phyloP scores from a whole-genome alignment of 192 early-diverging fungal species.

The Radiomyces spectabilis region DNA sequence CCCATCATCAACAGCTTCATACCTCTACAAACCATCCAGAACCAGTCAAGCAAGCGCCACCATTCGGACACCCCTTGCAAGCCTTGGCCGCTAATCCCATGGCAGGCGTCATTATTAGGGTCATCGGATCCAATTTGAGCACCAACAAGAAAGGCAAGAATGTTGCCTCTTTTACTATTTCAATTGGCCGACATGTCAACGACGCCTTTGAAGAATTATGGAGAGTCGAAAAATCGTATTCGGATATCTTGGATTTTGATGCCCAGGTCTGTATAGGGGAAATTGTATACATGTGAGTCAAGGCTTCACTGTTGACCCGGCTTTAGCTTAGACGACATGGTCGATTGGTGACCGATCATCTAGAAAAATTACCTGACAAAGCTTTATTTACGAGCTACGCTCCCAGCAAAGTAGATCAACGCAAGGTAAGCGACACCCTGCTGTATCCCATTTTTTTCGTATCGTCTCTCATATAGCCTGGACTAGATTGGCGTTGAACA shows the following conservation, averaged over 20 bases:
- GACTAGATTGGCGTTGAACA: conserved; percentile 59
- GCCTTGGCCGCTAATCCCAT: too few relatives aligned
- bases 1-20: too few relatives aligned
- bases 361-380: conserved; percentile 81
- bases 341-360: conserved; percentile 36
- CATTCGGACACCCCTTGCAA: too few relatives aligned
- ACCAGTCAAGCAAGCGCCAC: too few relatives aligned
- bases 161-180: conserved; percentile 51
- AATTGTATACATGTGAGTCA: neutral
- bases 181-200: too few relatives aligned
- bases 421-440: conserved; percentile 41
- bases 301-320: neutral
- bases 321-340: conserved; percentile 11
- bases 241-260: conserved; percentile 80
- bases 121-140: conserved; percentile 51
- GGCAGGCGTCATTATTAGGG: conserved; percentile 19
- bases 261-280: conserved; percentile 46
- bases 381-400: conserved; percentile 71
- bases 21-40: too few relatives aligned
- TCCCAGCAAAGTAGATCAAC: conserved; percentile 80
- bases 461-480: neutral
- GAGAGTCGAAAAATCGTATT: conserved; percentile 83
- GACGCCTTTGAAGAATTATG: conserved; percentile 54
- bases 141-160: conserved; percentile 77
- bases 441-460: neutral